These are phyloP conservation scores for Podosphaera aphanis DNA, from an alignment of 2,329 filamentous ascomycete species.

Conservation along the genomic window DNA sequence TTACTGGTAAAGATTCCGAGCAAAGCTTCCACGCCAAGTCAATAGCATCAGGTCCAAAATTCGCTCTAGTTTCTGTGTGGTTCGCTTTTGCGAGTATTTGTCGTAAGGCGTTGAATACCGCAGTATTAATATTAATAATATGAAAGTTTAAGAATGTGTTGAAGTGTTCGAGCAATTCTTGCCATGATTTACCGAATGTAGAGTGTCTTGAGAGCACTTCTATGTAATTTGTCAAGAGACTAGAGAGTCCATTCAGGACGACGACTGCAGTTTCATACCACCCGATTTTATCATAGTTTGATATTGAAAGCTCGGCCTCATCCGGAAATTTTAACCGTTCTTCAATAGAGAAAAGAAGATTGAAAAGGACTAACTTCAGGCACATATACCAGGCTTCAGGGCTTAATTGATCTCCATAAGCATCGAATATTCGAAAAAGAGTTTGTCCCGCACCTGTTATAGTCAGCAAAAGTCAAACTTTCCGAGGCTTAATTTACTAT, in stretches of 20 bases:
- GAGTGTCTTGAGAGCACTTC: conserved; percentile 41
- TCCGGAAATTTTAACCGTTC: conserved; percentile 23
- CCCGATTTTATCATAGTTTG: conserved; percentile 24
- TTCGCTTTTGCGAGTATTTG: conserved; percentile 30
- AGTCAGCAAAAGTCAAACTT: background rate
- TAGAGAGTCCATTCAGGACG: conserved; percentile 48
- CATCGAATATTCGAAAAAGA: conserved; percentile 72
- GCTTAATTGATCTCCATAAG: conserved; percentile 59
- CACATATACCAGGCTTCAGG: conserved; percentile 66
- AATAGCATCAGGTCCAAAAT: conserved; percentile 22
- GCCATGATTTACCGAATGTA: conserved; percentile 53
- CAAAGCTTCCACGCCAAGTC: conserved; percentile 46
- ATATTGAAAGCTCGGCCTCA: conserved; percentile 15
- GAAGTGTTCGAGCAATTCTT: conserved; percentile 46
- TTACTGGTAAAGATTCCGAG: conserved; percentile 38
- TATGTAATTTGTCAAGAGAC: conserved; percentile 53
- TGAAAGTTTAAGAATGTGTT: conserved; percentile 36
- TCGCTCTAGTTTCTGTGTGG: conserved; percentile 21
- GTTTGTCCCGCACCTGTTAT: conserved; percentile 56
- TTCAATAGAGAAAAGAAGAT: conserved; percentile 49
- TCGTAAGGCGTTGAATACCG: conserved; percentile 42
- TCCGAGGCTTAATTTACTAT: conserved; percentile 26
- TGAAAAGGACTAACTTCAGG: conserved; percentile 58
- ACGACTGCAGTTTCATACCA: conserved; percentile 58
- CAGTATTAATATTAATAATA: conserved; percentile 47